Percentiles rank a stretch among this genome's conserved stretches.
These are phyloP conservation scores for Aspergillus sp. DNA, from an alignment of 2,329 filamentous ascomycete species.

Conservation along the genomic window DNA sequence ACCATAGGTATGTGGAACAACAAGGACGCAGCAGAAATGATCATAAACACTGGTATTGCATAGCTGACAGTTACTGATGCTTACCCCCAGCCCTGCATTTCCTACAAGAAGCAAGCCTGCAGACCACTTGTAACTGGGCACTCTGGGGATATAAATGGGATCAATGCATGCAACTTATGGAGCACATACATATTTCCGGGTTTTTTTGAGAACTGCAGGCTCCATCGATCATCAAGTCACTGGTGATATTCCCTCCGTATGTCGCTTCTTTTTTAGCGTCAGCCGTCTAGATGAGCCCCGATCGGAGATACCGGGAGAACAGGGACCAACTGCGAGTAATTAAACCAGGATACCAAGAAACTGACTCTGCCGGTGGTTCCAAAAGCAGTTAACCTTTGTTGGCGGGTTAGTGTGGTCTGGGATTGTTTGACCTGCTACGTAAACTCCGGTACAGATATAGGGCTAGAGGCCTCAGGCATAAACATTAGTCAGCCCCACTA, in stretches of 20 bases:
- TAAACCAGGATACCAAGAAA: slow-evolving; percentile 3
- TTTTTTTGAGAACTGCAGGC: neutral
- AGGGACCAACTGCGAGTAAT: slow-evolving; percentile 5
- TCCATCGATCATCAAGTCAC: neutral
- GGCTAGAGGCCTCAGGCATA: slow-evolving; percentile 7
- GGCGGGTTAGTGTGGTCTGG: neutral
- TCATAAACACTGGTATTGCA: neutral
- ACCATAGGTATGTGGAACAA: too few relatives aligned
- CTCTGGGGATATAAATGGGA: neutral
- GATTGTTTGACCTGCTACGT: neutral
- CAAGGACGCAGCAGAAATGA: neutral
- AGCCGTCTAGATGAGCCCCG: neutral
- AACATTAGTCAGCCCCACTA: slow-evolving; percentile 2
- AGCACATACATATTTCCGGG: neutral
- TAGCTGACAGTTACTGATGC: neutral
- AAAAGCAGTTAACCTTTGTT: slow-evolving; percentile 2
- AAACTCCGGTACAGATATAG: neutral
- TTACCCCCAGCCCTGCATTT: neutral
- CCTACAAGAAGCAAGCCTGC: neutral
- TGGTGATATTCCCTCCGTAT: neutral
- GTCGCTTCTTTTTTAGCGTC: neutral
- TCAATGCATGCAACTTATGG: neutral
- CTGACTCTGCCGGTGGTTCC: slow-evolving; percentile 1
- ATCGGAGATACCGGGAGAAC: neutral
- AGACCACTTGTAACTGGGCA: too few relatives aligned